Conservation (phyloP, 306 rosid species). For the Pyrus pyrifolia region DNA sequence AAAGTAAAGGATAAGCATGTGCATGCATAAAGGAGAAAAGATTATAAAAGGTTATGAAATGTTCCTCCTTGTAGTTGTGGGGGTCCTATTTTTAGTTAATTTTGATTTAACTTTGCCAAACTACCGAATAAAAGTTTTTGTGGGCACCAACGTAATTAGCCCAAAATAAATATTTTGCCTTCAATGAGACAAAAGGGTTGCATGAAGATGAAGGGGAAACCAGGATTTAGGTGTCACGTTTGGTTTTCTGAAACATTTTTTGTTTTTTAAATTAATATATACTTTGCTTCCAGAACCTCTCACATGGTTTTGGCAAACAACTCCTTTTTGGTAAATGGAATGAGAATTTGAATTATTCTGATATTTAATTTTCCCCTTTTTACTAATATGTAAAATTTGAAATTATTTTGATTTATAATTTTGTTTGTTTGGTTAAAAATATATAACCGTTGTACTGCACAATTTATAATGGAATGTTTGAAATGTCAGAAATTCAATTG, state of each 20-base stretch:
- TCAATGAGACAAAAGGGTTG: background rate
- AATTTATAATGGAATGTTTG: no score
- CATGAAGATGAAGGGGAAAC: background rate
- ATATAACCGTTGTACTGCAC: no score
- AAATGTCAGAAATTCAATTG: no score
- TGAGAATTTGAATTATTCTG: no score
- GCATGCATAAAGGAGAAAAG: background rate
- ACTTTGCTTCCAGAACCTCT: constrained; percentile 5
- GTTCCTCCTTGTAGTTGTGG: background rate
- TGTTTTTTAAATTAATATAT: background rate
- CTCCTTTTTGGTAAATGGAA: background rate
- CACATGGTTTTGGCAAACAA: background rate
- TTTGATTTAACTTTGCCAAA: background rate
- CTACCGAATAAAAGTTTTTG: background rate
- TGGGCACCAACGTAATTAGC: background rate
- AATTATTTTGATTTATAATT: no score
- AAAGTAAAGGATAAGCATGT: background rate
- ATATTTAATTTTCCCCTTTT: no score
- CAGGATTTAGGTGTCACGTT: background rate
- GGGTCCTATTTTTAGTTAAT: background rate
- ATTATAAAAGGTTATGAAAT: background rate
- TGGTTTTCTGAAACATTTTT: background rate
- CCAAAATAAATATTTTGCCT: background rate
- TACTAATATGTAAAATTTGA: no score
- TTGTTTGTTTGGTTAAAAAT: no score